Percentiles rank a stretch among this genome's conserved stretches.
These are phyloP conservation scores for Globisporangium cederbergense DNA, from an alignment of 352 stramenopile species.

Conservation along the genomic window DNA sequence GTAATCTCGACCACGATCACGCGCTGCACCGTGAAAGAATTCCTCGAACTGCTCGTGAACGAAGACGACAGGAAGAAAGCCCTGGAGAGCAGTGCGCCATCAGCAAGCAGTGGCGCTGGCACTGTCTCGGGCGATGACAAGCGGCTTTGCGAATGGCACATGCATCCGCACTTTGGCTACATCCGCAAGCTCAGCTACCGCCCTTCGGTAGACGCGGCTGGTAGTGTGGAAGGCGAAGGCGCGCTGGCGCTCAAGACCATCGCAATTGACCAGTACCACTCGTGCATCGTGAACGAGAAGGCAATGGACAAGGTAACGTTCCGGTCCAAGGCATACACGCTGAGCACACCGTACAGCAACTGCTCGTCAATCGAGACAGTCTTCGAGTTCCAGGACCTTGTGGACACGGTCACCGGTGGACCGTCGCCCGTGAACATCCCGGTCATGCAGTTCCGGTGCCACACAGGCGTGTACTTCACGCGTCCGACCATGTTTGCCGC, in stretches of 20 bases:
- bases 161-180: constrained; percentile 47
- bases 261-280: constrained; percentile 58
- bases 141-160: constrained; percentile 43
- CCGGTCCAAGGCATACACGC: constrained; percentile 58
- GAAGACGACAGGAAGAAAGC: constrained; percentile 29
- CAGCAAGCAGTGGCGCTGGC: neutral
- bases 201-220: constrained; percentile 7
- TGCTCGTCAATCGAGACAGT: constrained; percentile 61
- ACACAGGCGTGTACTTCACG: constrained; percentile 28
- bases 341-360: constrained; percentile 64
- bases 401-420: constrained; percentile 14
- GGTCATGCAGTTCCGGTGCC: constrained; percentile 24
- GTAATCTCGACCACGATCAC: constrained; percentile 44
- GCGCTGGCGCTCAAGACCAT: constrained; percentile 32
- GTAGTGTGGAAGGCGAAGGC: neutral
- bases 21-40: constrained; percentile 32
- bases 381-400: constrained; percentile 42
- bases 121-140: neutral
- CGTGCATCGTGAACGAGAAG: constrained; percentile 38
- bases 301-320: constrained; percentile 35
- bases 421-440: constrained; percentile 15
- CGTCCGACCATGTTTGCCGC: constrained; percentile 25
- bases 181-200: constrained; percentile 53
- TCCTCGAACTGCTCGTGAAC: constrained; percentile 44
- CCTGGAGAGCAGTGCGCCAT: neutral